Evolutionary conservation across 1,284 basidiomycete species (phyloP), one percentile per base, ranked within the genome.

Genomic region (Pascua sp.): DNA sequence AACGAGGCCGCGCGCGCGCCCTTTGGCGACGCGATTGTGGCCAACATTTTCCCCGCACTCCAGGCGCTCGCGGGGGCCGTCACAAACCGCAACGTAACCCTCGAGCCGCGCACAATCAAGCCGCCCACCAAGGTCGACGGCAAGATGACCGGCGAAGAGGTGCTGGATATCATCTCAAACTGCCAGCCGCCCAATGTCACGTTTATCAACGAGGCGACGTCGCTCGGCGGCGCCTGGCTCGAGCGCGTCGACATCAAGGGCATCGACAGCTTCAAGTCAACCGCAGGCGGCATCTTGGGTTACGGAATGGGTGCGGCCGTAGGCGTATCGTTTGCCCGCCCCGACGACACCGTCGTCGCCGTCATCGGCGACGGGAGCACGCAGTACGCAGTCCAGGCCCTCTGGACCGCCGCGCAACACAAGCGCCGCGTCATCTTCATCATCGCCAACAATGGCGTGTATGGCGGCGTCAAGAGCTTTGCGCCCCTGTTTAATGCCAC

Each of bases 171-270:
- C 11, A 41, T 56, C 16, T 39, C 48, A 15, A 40, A 17, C 15
- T 44, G 47, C 40, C 41, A 43, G 2, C 2, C 13, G 16, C 40
- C 47, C 16, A 8, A 17, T n/a, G 42, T 60, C 24, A 47, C 45
- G 18, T 60, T 54, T 36, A 51, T 60, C 40, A 60, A 60, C 45
- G 59, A 60, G 52, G 32, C 51, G 13, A 60, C 59, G 8, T 53
- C 59, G 13, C 51, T 56, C 10, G 54, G 53, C 40, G 17, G 45
- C 5, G 11, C 40, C 3, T 53, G 47, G 18, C 45, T 60, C 15
- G 41, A 51, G 15, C 59, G 51, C 16, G 41, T 60, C 5, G 10
- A 32, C 4, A 36, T 60, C 10, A 47, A 44, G 1, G 8, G 44
- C 0, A 11, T 45, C 11, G 46, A 39, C 12, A 37, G 42, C 42